These are phyloP conservation scores for Fusarium torreyae DNA, from an alignment of 2,329 filamentous ascomycete genomes.

Conservation along the genomic window DNA sequence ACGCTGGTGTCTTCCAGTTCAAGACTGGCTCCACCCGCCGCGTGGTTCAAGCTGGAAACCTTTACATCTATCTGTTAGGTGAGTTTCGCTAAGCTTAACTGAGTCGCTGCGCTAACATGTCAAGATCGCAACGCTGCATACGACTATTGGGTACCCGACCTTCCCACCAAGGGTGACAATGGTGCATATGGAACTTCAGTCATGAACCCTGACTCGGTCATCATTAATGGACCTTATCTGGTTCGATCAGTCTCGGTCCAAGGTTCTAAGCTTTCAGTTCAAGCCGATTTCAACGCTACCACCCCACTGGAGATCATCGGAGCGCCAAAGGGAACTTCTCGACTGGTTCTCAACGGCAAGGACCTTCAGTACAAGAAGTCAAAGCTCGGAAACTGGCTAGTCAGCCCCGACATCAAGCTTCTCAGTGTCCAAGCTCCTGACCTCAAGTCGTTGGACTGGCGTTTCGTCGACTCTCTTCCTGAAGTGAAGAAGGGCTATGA, in stretches of 20 bases:
- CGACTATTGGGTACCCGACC: constrained; percentile 76
- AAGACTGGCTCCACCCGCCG: constrained; percentile 49
- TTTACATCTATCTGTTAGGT: constrained; percentile 61
- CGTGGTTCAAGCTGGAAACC: constrained; percentile 54
- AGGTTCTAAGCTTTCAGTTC: constrained; percentile 71
- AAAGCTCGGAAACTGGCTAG: constrained; percentile 64
- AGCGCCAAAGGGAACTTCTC: constrained; percentile 65
- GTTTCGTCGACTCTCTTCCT: constrained; percentile 78
- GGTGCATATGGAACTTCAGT: constrained; percentile 54
- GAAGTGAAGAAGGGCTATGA: constrained; percentile 77
- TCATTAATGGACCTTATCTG: constrained; percentile 76
- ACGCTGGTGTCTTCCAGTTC: constrained; percentile 53
- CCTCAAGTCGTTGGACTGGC: constrained; percentile 75
- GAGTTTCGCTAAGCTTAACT: not conserved
- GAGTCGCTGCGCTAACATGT: not conserved
- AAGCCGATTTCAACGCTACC: constrained; percentile 81
- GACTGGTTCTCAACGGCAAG: constrained; percentile 61
- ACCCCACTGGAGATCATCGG: constrained; percentile 78
- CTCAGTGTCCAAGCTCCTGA: constrained; percentile 68
- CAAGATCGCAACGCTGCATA: constrained; percentile 75
- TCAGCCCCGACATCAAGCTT: constrained; percentile 65
- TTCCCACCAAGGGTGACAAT: constrained; percentile 55
- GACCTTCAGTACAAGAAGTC: constrained; percentile 55
- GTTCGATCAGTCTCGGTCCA: constrained; percentile 71
- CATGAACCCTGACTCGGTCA: constrained; percentile 54